Conservation (phyloP, 257 asterid genomes). For the Solanum piurae region DNA sequence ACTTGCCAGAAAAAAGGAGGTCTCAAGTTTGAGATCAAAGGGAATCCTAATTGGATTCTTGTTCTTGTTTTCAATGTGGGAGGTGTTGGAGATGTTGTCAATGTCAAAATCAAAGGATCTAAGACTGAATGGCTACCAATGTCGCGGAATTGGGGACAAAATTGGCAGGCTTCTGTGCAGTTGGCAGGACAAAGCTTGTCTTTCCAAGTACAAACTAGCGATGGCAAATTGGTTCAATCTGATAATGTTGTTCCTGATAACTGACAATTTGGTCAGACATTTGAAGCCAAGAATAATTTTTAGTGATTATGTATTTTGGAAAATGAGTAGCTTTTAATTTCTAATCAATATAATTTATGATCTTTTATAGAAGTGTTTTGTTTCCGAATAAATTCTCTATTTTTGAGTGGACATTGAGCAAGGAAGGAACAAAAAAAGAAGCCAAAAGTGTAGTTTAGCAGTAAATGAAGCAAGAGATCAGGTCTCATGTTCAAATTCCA, state of each 20-base stretch:
- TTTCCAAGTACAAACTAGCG: background rate
- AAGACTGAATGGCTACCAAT: slow-evolving; percentile 8
- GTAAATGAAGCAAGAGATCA: background rate
- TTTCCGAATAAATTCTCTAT: background rate
- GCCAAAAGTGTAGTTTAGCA: background rate
- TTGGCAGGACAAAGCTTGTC: background rate
- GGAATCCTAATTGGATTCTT: slow-evolving; percentile 15
- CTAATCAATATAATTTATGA: background rate
- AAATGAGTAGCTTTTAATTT: background rate
- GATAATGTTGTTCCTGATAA: background rate
- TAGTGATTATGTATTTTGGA: background rate
- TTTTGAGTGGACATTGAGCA: background rate
- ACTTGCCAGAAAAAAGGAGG: background rate
- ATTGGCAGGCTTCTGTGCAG: slow-evolving; percentile 9
- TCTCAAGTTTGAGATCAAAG: slow-evolving; percentile 17
- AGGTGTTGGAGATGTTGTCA: slow-evolving; percentile 28
- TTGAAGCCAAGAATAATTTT: background rate
- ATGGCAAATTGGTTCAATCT: background rate
- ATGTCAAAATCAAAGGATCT: slow-evolving; percentile 11
- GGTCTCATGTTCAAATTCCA: background rate
- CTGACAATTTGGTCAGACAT: slow-evolving; percentile 4
- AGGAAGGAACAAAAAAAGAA: background rate
- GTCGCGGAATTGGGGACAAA: slow-evolving; percentile 34
- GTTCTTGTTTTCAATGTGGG: slow-evolving; percentile 28
- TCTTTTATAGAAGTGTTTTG: background rate